A percentile compares a stretch with the other conserved stretches of the same genome.
phyloP scores from a whole-genome alignment of 345 rosid genomes.

The Populus nigra region DNA sequence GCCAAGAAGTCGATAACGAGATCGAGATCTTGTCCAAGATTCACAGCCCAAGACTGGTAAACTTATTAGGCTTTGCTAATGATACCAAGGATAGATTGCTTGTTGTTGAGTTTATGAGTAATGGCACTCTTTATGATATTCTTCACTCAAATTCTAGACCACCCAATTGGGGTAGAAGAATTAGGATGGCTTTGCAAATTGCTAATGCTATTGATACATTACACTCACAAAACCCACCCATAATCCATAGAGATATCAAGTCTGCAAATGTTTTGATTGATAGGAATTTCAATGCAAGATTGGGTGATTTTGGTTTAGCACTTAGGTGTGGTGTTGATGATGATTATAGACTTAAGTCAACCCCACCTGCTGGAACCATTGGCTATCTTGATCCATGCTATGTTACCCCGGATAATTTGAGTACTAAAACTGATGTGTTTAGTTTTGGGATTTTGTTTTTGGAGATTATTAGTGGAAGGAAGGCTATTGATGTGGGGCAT shows the following conservation, averaged over 20 bases:
- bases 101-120: slow-evolving; percentile 88
- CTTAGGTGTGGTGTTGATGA: slow-evolving; percentile 76
- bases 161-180: slow-evolving; percentile 74
- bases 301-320: slow-evolving; percentile 96
- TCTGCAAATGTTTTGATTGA: slow-evolving; percentile 98
- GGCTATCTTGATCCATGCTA: slow-evolving; percentile 96
- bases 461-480: slow-evolving; percentile 92
- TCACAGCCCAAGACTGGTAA: slow-evolving; percentile 87
- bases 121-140: slow-evolving; percentile 87
- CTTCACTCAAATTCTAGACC: slow-evolving; percentile 67
- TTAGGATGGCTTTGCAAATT: slow-evolving; percentile 74
- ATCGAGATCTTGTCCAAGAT: slow-evolving; percentile 88
- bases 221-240: slow-evolving; percentile 73
- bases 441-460: slow-evolving; percentile 94
- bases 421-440: slow-evolving; percentile 92
- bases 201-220: slow-evolving; percentile 76
- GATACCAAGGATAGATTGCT: slow-evolving; percentile 68
- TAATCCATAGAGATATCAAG: slow-evolving; percentile 90
- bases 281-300: slow-evolving; percentile 75
- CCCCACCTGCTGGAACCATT: slow-evolving; percentile 97
- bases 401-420: slow-evolving; percentile 91
- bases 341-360: slow-evolving; percentile 63
- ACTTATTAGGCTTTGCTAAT: slow-evolving; percentile 75
- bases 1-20: slow-evolving; percentile 81
- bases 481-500: slow-evolving; percentile 83